Evolutionary conservation across 2,329 filamentous ascomycete genomes (phyloP), one percentile per base, ranked within the genome.

Genomic region (Calonectria pseudoturangicola): DNA sequence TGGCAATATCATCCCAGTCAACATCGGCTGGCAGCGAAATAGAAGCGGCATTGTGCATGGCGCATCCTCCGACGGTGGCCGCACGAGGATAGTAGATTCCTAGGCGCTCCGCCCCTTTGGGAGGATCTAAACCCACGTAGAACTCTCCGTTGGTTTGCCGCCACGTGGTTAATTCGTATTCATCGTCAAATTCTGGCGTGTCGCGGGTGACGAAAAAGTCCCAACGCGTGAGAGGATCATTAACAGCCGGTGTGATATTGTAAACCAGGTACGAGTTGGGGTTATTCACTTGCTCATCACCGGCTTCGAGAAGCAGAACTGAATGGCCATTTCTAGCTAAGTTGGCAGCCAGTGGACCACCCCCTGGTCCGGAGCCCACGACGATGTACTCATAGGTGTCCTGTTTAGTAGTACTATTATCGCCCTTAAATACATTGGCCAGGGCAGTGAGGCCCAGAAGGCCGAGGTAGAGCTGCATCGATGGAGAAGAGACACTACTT

Each of bases 161-260:
- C 51, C 51, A 56, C 2, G 51, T 56, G 13, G 30, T 56, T 16
- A 36, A 56, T 13, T 36, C 2, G 18, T 56, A 36, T 15, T 56
- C 28, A 13, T 25, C 2, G 18, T 56, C 51, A 15, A 56, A 21
- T 56, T 39, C 51, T 4, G 30, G 51, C 9, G n/a, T 56, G 10
- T 56, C 51, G 30, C 51, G 51, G 33, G 51, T 21, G 10, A 56
- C 51, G 10, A 54, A 54, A 54, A 54, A 54, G 18, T 54, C 50
- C 50, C 50, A 54, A 4, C 50, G 50, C 1, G 50, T 54, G 16
- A 54, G 28, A 9, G 50, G 50, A 10, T 54, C 50, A 21, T 54
- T 54, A 6, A 54, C 33, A 0, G 50, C 50, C 18, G 27, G 27
- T 3, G 50, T 54, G 18, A 33, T 54, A 9, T 54, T 54, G 16